Conservation (phyloP, 1,284 basidiomycete genomes). For the Fomitopsis pinicola region DNA sequence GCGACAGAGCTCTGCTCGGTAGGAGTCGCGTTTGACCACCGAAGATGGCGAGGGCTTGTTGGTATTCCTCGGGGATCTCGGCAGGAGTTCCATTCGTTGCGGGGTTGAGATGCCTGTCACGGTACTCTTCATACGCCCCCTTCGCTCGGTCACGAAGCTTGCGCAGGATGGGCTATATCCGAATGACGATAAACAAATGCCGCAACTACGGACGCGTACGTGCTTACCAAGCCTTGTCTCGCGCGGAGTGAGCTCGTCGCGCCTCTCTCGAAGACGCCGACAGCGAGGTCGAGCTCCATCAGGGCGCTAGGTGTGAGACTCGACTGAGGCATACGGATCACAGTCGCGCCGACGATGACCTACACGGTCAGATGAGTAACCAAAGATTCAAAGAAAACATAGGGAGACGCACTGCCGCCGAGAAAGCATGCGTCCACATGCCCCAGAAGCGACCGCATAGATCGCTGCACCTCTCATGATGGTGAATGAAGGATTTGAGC, state of each 20-base stretch:
- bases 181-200: background rate
- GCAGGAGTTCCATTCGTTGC: conserved; percentile 22
- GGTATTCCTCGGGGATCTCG: conserved; percentile 37
- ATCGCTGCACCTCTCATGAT: conserved; percentile 21
- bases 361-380: conserved; percentile 7
- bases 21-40: conserved; percentile 39
- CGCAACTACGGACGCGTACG: background rate
- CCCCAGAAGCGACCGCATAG: conserved; percentile 33
- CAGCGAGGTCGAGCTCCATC: conserved; percentile 28
- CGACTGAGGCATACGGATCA: conserved; percentile 25
- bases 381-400: background rate
- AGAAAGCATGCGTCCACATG: conserved; percentile 36
- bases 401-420: conserved; percentile 30
- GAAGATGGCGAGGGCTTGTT: conserved; percentile 63
- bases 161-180: conserved; percentile 22
- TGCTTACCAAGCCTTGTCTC: conserved; percentile 26
- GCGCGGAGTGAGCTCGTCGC: conserved; percentile 22
- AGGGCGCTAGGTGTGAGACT: conserved; percentile 29
- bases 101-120: conserved; percentile 23
- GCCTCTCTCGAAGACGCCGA: conserved; percentile 28
- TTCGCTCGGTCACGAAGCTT: conserved; percentile 24
- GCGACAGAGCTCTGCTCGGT: conserved; percentile 39
- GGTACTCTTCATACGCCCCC: conserved; percentile 23
- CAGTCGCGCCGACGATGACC: conserved; percentile 33
- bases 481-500: conserved; percentile 31